Evolutionary conservation across 768 basidiomycete species (phyloP).

Genomic region (Neoboletus magnificus): DNA sequence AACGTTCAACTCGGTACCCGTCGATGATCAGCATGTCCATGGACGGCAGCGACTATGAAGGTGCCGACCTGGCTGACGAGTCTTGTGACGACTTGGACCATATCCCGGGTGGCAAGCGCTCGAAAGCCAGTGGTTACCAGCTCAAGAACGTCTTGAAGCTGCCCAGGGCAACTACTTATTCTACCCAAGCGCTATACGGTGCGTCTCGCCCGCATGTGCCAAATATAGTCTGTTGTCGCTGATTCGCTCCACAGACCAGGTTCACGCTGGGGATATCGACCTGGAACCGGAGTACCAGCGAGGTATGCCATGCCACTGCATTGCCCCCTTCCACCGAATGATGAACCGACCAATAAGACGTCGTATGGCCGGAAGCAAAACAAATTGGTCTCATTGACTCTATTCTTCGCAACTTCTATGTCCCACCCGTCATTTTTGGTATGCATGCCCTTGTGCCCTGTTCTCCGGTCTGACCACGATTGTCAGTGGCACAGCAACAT

Average conservation of each 20-base stretch:
- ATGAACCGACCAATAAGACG: conserved; percentile 38
- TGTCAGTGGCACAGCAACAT: conserved; percentile 44
- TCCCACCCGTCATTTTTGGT: conserved; percentile 80
- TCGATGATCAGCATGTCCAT: conserved; percentile 1
- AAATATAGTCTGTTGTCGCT: neutral
- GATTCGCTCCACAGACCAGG: conserved; percentile 48
- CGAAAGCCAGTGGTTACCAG: conserved; percentile 19
- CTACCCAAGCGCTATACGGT: conserved; percentile 61
- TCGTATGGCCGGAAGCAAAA: conserved; percentile 78
- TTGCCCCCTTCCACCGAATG: neutral
- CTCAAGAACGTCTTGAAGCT: conserved; percentile 48
- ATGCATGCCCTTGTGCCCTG: conserved; percentile 2
- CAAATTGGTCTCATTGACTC: conserved; percentile 77
- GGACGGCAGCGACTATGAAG: conserved; percentile 24
- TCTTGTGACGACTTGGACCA: conserved; percentile 11
- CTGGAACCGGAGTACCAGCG: conserved; percentile 79
- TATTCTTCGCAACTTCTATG: conserved; percentile 73
- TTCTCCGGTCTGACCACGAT: neutral
- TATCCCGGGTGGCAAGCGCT: neutral
- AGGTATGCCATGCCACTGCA: conserved; percentile 38
- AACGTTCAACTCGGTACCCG: neutral
- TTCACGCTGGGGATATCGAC: conserved; percentile 59
- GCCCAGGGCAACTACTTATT: conserved; percentile 61
- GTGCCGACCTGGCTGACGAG: conserved; percentile 12
- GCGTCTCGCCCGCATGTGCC: neutral